Evolutionary conservation across 129 eudicot species (phyloP).

Genomic region (Silybum marianum): DNA sequence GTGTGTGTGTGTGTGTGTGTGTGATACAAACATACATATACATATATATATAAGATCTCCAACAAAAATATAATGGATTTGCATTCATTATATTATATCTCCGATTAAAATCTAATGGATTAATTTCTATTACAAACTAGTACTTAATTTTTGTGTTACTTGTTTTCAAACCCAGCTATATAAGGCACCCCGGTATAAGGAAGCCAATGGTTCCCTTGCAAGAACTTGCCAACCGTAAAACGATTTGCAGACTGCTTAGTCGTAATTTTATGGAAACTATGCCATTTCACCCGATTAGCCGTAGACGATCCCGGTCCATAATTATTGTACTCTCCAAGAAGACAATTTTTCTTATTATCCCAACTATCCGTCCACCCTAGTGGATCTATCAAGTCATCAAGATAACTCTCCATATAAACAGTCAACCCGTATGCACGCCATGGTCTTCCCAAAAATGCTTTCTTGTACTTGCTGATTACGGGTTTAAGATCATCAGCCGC

Average conservation of each 20-base stretch:
- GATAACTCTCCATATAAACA: not conserved
- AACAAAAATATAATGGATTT: no score
- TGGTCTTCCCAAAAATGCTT: not conserved
- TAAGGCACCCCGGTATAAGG: not conserved
- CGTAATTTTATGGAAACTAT: not conserved
- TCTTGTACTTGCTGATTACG: not conserved
- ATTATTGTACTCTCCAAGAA: not conserved
- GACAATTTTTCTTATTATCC: not conserved
- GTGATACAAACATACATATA: no score
- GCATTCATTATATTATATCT: not conserved
- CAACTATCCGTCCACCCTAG: not conserved
- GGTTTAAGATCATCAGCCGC: not conserved
- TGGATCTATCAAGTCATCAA: not conserved
- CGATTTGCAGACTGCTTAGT: not conserved
- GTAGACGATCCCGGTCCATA: not conserved
- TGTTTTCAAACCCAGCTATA: not conserved
- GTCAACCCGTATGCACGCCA: not conserved
- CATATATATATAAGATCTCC: no score
- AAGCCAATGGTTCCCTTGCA: not conserved
- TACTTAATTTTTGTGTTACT: not conserved
- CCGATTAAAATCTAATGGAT: no score
- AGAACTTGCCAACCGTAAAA: not conserved
- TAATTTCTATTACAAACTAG: not conserved
- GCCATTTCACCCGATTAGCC: not conserved
- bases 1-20: no score